A percentile compares a stretch with the other conserved stretches of the same genome.
These are phyloP conservation scores for Vachellia pachyceras DNA, from an alignment of 306 rosid species.

Conservation along the genomic window DNA sequence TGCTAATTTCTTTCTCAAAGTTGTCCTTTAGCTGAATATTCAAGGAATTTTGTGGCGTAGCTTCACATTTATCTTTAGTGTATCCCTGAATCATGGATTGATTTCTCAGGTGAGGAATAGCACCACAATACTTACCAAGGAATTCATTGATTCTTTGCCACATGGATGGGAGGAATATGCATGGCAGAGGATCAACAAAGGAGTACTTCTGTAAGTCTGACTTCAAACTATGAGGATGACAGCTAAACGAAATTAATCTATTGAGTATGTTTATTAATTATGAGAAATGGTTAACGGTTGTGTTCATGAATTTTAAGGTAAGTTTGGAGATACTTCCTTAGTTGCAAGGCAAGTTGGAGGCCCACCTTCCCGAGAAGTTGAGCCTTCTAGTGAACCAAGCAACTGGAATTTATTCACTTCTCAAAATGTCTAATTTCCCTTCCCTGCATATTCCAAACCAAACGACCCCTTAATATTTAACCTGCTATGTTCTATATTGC, in stretches of 20 bases:
- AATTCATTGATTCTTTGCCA: conserved; percentile 90
- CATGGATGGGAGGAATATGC: conserved; percentile 99
- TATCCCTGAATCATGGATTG: conserved; percentile 48
- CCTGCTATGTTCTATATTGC: conserved; percentile 9
- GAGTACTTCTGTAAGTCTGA: conserved; percentile 76
- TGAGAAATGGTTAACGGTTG: conserved; percentile 20
- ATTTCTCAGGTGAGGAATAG: conserved; percentile 93
- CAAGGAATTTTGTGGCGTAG: conserved; percentile 38
- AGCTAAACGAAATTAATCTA: conserved; percentile 18
- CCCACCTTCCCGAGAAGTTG: too few relatives aligned
- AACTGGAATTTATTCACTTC: neutral
- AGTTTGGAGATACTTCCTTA: too few relatives aligned
- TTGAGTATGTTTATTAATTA: conserved; percentile 23
- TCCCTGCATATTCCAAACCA: neutral
- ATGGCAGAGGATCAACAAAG: conserved; percentile 98
- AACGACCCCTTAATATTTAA: neutral
- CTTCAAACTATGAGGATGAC: conserved; percentile 21
- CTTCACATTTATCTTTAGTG: conserved; percentile 51
- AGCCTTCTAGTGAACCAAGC: neutral
- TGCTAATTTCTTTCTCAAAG: neutral
- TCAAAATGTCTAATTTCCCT: neutral
- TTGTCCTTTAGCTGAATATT: neutral
- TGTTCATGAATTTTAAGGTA: too few relatives aligned
- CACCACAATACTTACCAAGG: conserved; percentile 90
- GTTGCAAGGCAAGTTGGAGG: too few relatives aligned